These are phyloP conservation scores for Amanita thiersii DNA, from an alignment of 768 basidiomycete genomes.

Conservation along the genomic window DNA sequence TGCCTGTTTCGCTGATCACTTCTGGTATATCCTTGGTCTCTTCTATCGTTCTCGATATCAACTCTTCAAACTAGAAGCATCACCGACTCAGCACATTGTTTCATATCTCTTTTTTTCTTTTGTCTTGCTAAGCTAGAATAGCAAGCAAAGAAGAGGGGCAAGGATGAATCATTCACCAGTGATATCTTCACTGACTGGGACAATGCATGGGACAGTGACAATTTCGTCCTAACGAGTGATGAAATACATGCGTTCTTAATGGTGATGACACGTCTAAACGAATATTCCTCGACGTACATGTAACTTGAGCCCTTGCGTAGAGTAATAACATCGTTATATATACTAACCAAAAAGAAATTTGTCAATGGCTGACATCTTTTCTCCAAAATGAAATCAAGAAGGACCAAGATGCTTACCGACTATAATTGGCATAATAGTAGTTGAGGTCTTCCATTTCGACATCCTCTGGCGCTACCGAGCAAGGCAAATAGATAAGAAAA, in stretches of 20 bases:
- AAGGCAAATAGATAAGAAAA: conserved; percentile 8
- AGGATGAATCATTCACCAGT: conserved; percentile 37
- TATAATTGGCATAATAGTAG: conserved; percentile 96
- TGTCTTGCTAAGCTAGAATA: no score
- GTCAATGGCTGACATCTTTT: conserved; percentile 9
- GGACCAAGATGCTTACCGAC: conserved; percentile 64
- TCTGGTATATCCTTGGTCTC: conserved; percentile 96
- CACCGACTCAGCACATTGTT: neutral
- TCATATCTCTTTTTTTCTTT: no score
- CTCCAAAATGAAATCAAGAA: no score
- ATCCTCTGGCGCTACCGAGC: conserved; percentile 64
- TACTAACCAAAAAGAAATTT: conserved; percentile 31
- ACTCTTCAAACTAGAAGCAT: conserved; percentile 68
- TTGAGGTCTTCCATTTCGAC: conserved; percentile 96
- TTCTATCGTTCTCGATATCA: conserved; percentile 89
- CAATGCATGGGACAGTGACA: conserved; percentile 90
- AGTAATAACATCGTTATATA: conserved; percentile 97
- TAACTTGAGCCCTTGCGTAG: conserved; percentile 91
- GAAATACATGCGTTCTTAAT: conserved; percentile 8
- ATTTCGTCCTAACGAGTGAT: conserved; percentile 67
- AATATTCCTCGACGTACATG: conserved; percentile 53
- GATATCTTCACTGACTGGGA: conserved; percentile 98
- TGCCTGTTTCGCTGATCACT: conserved; percentile 87
- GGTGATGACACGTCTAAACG: conserved; percentile 11
- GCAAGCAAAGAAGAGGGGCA: neutral